Base-by-base conservation (phyloP, 441 rosid genomes). In the Erodium trifolium region DNA sequence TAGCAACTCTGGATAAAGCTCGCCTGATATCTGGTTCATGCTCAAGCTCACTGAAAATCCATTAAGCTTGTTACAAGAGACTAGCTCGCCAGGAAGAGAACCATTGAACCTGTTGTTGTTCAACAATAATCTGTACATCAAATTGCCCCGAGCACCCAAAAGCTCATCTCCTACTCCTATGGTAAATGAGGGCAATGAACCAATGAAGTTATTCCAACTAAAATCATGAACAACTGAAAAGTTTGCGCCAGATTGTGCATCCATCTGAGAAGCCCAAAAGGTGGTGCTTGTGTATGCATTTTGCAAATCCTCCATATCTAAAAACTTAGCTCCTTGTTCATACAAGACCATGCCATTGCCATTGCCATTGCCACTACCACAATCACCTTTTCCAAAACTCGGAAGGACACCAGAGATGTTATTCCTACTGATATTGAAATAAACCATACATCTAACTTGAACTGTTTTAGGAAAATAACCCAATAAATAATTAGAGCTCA, bases 391-490 rank as follows among this genome's bases (percentile, higher is more conserved):
- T 65, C 70, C 71, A 69, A 81, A 84, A 63, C 75, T 70, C 0
- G 84, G 87, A 76, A 86, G 71, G 12, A 27, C 57, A 13, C 88
- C 87, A 1, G 88, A 72, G 19, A 88, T 67, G 51, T 79, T 83
- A 29, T 88, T 88, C 72, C 49, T 65, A 77, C 90, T 88, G 51
- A 88, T 70, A 68, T 86, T 86, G 63, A 88, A 83, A 72, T 86
- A 82, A 37, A 73, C 69, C 87, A 88, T 80, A 64, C 93, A 88
- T 9, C 90, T 82, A 79, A 86, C 78, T 67, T 66, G 87, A 51
- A 86, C 83, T 68, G 67, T 73, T 60, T 66, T 31, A 11, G 90
- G 88, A 67, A 88, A 80, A 72, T 66, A 65, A 2, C 93, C 90
- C 16, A 35, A 67, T 71, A 88, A 76, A 68, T 69, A 70, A 72